Evolutionary conservation across 1,139 yeast species (phyloP), one percentile per base, ranked within the genome.

Genomic region (Fermentozyma sake): DNA sequence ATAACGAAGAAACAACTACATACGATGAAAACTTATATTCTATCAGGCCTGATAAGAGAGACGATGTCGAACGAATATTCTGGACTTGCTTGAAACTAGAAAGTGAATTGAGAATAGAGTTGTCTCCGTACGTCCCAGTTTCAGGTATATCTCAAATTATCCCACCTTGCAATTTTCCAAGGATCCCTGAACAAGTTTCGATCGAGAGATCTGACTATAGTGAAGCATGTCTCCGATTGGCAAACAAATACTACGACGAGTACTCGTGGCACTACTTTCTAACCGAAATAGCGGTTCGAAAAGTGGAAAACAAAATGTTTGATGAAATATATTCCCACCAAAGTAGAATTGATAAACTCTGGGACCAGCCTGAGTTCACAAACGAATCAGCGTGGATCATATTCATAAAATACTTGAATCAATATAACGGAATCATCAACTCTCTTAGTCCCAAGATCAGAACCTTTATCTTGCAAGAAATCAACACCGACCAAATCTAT

Each of bases 201-300:
- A 48, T 41, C 13, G 35, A 38, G 14, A 37, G 27, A 12, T 29
- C 33, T 8, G 34, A 41, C 12, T 58, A 58, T 37, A 56, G 58
- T 28, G 46, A 44, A n/a, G 52, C 51, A 12, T 50, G 60, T 27
- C 23, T 58, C 1, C 40, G 35, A 29, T 36, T 59, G 15, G 62
- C 68, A 1, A 39, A 47, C 17, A 53, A 38, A 30, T 66, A 39
- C 33, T 64, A 53, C 38, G 66, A 52, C 30, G 63, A 61, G 31
- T 54, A 61, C 29, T 54, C 69, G 12, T 69, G 75, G 75, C 65
- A 66, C 43, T 69, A 49, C 35, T 68, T 59, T 35, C 46, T 69
- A 23, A 68, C 75, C 0, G 76, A 69, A 38, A 55, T 68, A n/a
- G 72, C 72, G 1, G 58, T 67, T 6, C 44, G 76, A 18, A 68